phyloP scores from a whole-genome alignment of 2,329 filamentous ascomycete genomes.

The Nemania abortiva region DNA sequence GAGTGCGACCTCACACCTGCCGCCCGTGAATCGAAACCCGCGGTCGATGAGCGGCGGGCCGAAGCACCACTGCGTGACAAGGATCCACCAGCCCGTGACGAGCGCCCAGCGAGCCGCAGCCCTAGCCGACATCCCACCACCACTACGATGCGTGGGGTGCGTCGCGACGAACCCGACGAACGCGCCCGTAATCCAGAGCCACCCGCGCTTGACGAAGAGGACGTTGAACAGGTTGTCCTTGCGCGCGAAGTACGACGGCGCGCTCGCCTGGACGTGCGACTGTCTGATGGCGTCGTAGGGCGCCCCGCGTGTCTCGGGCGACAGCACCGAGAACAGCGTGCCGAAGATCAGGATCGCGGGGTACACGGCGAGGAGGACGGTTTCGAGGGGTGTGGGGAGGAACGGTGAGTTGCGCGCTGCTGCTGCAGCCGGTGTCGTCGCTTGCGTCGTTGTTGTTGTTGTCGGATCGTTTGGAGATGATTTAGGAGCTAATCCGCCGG shows the following conservation, averaged over 20 bases:
- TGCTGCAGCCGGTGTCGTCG: neutral
- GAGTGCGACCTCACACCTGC: slow-evolving; percentile 76
- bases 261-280: slow-evolving; percentile 67
- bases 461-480: slow-evolving; percentile 37
- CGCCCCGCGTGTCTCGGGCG: slow-evolving; percentile 74
- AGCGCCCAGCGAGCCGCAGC: slow-evolving; percentile 76
- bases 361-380: slow-evolving; percentile 75
- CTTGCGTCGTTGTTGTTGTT: slow-evolving; percentile 17
- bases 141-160: slow-evolving; percentile 66
- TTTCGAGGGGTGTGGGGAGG: slow-evolving; percentile 77
- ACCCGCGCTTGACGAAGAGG: slow-evolving; percentile 94
- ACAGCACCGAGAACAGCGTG: slow-evolving; percentile 81
- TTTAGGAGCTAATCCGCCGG: neutral
- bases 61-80: slow-evolving; percentile 97
- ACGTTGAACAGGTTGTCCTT: slow-evolving; percentile 94
- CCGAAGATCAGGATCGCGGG: slow-evolving; percentile 83
- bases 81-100: slow-evolving; percentile 83
- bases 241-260: slow-evolving; percentile 90
- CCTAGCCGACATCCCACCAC: slow-evolving; percentile 58
- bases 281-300: slow-evolving; percentile 73
- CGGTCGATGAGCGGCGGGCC: slow-evolving; percentile 91
- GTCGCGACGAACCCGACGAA: slow-evolving; percentile 77
- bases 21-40: slow-evolving; percentile 88
- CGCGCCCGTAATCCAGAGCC: slow-evolving; percentile 87
- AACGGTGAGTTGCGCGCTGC: slow-evolving; percentile 64